These are phyloP conservation scores for Cryptosporidium meleagridis DNA, from an alignment of 169 alveolate species.

Conservation along the genomic window DNA sequence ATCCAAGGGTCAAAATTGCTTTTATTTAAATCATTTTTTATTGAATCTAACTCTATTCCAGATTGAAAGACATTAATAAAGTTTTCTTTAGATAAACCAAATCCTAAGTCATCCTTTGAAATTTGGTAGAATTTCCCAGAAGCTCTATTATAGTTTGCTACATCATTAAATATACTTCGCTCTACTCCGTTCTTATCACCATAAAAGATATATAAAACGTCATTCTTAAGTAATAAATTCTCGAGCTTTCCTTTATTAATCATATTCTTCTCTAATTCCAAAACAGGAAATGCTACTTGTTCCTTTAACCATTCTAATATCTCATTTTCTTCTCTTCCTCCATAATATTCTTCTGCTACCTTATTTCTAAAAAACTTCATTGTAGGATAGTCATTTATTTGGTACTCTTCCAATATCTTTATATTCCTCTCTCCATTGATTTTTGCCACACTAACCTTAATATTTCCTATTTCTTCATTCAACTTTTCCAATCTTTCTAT, in stretches of 20 bases:
- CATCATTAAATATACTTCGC: slow-evolving; percentile 4
- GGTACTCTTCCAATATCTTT: slow-evolving; percentile 69
- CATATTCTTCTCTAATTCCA: slow-evolving; percentile 3
- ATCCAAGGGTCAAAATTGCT: neutral
- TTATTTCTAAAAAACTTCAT: slow-evolving; percentile 79
- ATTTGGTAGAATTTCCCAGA: slow-evolving; percentile 56
- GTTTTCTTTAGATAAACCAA: neutral
- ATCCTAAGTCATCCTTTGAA: neutral
- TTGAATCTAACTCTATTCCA: neutral
- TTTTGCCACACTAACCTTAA: slow-evolving; percentile 23
- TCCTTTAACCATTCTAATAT: slow-evolving; percentile 77
- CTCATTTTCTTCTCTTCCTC: slow-evolving; percentile 79
- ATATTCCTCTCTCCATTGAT: slow-evolving; percentile 64
- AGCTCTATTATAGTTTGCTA: slow-evolving; percentile 57
- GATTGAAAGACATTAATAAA: neutral
- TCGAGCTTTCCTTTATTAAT: neutral
- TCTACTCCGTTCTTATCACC: slow-evolving; percentile 1
- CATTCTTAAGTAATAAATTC: slow-evolving; percentile 6
- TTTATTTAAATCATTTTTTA: neutral
- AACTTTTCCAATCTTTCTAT: slow-evolving; percentile 45
- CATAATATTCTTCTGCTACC: slow-evolving; percentile 78
- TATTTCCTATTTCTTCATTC: neutral
- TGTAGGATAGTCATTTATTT: slow-evolving; percentile 83
- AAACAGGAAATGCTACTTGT: slow-evolving; percentile 44
- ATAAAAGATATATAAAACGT: slow-evolving; percentile 26